Conservation (phyloP, 2,329 filamentous ascomycete genomes). For the Botrytis porri region DNA sequence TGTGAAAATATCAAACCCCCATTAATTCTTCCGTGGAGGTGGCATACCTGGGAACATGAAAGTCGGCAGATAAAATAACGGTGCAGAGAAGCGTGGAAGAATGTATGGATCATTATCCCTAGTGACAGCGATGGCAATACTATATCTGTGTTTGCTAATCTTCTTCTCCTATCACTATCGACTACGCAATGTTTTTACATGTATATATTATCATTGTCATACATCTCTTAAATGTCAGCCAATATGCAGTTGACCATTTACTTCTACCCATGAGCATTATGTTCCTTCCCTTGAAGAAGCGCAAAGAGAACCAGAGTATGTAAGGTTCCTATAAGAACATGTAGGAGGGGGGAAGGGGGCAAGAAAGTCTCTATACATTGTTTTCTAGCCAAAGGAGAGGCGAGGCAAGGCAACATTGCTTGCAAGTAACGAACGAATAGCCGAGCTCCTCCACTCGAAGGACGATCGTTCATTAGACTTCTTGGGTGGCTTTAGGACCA, state of each 20-base stretch:
- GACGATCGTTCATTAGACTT: background rate
- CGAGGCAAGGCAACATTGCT: background rate
- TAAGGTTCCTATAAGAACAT: background rate
- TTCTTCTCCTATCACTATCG: background rate
- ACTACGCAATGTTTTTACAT: background rate
- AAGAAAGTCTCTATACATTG: background rate
- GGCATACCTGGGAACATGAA: background rate
- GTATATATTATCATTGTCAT: background rate
- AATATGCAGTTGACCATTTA: background rate
- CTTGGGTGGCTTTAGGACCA: no score
- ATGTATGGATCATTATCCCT: background rate
- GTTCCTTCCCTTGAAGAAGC: background rate
- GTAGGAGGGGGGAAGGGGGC: background rate
- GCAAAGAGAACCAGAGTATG: no score
- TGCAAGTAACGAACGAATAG: background rate
- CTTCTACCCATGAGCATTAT: background rate
- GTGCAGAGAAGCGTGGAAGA: background rate
- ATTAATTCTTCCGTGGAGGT: background rate
- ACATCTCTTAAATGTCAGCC: no score
- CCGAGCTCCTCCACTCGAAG: conserved; percentile 1
- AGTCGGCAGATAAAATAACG: background rate
- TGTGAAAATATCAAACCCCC: background rate
- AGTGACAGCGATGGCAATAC: background rate
- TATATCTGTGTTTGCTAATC: background rate
- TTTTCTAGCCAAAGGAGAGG: background rate